phyloP scores from a whole-genome alignment of 2,329 filamentous ascomycete genomes.

The Neonectria faginata region DNA sequence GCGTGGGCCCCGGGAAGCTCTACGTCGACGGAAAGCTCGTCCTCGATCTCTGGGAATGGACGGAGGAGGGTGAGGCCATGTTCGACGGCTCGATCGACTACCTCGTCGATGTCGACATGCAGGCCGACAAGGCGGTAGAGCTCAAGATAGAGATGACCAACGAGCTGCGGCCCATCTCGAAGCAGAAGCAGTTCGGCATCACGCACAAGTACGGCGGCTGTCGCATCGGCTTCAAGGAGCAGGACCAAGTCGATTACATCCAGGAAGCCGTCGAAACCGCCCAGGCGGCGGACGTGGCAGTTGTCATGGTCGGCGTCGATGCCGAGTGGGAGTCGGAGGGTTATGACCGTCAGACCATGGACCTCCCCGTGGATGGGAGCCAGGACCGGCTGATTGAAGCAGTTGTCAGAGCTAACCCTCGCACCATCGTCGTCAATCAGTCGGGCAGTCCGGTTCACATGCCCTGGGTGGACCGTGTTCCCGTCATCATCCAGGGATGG shows the following conservation, averaged over 20 bases:
- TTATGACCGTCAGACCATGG: slow-evolving; percentile 79
- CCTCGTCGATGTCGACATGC: slow-evolving; percentile 69
- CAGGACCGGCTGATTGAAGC: slow-evolving; percentile 71
- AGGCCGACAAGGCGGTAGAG: slow-evolving; percentile 69
- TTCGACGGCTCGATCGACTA: slow-evolving; percentile 76
- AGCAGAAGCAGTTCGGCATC: slow-evolving; percentile 67
- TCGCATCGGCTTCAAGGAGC: slow-evolving; percentile 77
- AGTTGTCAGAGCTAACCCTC: slow-evolving; percentile 71
- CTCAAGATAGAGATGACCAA: slow-evolving; percentile 67
- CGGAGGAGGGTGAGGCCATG: slow-evolving; percentile 76
- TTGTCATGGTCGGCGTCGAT: slow-evolving; percentile 77
- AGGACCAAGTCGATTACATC: slow-evolving; percentile 71
- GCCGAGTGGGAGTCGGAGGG: slow-evolving; percentile 82
- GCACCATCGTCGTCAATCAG: slow-evolving; percentile 74
- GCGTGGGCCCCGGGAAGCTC: slow-evolving; percentile 72
- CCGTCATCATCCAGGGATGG: slow-evolving; percentile 71
- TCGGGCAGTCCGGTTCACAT: slow-evolving; percentile 62
- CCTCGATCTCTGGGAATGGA: slow-evolving; percentile 77
- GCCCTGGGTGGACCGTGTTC: slow-evolving; percentile 74
- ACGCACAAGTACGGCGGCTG: slow-evolving; percentile 78
- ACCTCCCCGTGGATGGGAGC: slow-evolving; percentile 69
- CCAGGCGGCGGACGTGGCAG: slow-evolving; percentile 71
- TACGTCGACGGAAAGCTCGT: slow-evolving; percentile 70
- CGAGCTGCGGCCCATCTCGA: slow-evolving; percentile 69
- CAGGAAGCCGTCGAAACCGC: slow-evolving; percentile 73